A percentile compares a stretch with the other conserved stretches of the same genome.
Evolutionary conservation across 2,329 filamentous ascomycete genomes (phyloP).

Genomic region (Didymella glomerata): DNA sequence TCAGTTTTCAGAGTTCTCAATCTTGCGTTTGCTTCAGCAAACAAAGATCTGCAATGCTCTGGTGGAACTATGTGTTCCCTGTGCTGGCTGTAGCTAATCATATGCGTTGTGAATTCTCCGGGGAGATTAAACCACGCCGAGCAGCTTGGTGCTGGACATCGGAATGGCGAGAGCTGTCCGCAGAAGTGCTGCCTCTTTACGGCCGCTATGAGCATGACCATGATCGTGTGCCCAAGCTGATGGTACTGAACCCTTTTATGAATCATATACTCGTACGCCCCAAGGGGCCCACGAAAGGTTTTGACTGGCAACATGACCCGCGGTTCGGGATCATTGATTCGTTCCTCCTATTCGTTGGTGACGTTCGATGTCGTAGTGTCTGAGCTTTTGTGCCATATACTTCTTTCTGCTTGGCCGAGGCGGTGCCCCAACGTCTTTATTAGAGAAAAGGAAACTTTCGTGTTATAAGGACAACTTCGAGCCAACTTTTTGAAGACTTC

Average conservation of each 20-base stretch:
- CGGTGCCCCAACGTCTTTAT: background rate
- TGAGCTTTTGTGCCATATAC: slow-evolving; percentile 5
- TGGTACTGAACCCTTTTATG: slow-evolving; percentile 1
- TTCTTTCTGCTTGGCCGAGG: slow-evolving; percentile 6
- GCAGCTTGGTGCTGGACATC: slow-evolving; percentile 8
- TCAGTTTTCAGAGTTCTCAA: background rate
- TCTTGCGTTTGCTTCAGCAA: slow-evolving; percentile 2
- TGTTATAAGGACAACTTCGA: background rate
- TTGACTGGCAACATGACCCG: slow-evolving; percentile 5
- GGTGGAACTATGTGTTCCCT: slow-evolving; percentile 4
- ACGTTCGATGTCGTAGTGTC: background rate
- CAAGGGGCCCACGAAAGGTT: slow-evolving; percentile 5
- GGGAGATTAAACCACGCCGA: background rate
- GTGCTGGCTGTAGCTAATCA: slow-evolving; percentile 3
- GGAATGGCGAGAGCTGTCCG: slow-evolving; percentile 7
- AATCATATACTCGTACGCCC: slow-evolving; percentile 2
- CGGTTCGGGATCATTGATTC: background rate
- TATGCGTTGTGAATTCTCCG: slow-evolving; percentile 8
- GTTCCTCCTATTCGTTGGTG: slow-evolving; percentile 2
- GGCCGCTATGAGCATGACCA: slow-evolving; percentile 7
- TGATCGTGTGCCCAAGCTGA: background rate
- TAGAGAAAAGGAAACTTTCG: slow-evolving; percentile 1
- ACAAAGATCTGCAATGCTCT: slow-evolving; percentile 1
- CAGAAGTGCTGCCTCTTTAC: slow-evolving; percentile 2
- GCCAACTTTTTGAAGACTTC: slow-evolving; percentile 1